Evolutionary conservation across 2,329 filamentous ascomycete species (phyloP).

Genomic region (Talaromyces sp.): DNA sequence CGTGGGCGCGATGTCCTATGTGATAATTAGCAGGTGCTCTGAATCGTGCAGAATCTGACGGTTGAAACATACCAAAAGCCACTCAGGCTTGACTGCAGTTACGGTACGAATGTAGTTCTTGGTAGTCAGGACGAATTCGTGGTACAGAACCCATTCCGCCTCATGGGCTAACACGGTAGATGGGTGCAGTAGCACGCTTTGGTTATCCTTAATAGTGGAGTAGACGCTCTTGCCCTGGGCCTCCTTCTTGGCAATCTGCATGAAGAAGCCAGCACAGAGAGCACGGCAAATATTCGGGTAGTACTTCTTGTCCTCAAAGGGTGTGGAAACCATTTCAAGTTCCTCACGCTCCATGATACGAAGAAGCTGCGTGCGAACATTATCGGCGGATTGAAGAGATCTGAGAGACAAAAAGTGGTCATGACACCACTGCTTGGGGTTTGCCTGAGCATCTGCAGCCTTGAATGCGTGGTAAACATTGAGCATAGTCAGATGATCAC

Average conservation of each 20-base stretch:
- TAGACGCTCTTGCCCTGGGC: conserved; percentile 80
- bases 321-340: conserved; percentile 82
- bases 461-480: conserved; percentile 99
- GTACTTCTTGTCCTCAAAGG: conserved; percentile 94
- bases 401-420: conserved; percentile 93
- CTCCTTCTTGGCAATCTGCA: conserved; percentile 97
- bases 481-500: conserved; percentile 92
- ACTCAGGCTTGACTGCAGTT: conserved; percentile 88
- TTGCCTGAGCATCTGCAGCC: conserved; percentile 66
- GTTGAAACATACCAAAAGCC: conserved; percentile 75
- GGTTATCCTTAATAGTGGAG: conserved; percentile 93
- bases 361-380: conserved; percentile 86
- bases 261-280: conserved; percentile 94
- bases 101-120: conserved; percentile 98
- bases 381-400: conserved; percentile 88
- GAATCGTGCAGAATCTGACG: conserved; percentile 3
- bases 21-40: conserved; percentile 18
- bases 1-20: conserved; percentile 82
- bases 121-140: conserved; percentile 95
- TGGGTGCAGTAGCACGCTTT: conserved; percentile 89
- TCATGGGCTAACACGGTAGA: conserved; percentile 87
- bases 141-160: conserved; percentile 96
- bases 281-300: conserved; percentile 96
- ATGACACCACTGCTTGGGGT: conserved; percentile 91
- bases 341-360: conserved; percentile 95